Conservation (phyloP, 1,284 basidiomycete genomes). For the Schizophyllum commune region DNA sequence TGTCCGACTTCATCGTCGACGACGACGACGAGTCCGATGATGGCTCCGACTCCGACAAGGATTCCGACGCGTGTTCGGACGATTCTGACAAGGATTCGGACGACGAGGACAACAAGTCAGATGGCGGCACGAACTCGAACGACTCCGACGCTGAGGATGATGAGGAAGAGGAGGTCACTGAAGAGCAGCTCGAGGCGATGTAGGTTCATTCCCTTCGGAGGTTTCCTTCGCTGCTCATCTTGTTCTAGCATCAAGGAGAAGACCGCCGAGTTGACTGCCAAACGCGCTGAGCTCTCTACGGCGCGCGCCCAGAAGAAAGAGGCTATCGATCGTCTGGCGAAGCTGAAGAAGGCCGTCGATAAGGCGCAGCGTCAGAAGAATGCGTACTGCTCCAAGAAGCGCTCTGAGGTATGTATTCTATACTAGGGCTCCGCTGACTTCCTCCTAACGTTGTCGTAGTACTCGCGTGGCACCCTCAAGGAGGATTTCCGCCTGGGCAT, state of each 20-base stretch:
- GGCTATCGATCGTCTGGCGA: slow-evolving; percentile 35
- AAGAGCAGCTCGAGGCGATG: slow-evolving; percentile 36
- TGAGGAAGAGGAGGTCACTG: slow-evolving; percentile 32
- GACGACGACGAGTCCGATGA: slow-evolving; percentile 16
- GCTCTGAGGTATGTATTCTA: slow-evolving; percentile 38
- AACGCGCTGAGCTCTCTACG: slow-evolving; percentile 29
- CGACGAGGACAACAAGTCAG: slow-evolving; percentile 12
- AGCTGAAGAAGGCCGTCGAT: slow-evolving; percentile 35
- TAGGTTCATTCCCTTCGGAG: background rate
- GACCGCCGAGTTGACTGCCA: slow-evolving; percentile 32
- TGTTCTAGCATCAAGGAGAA: slow-evolving; percentile 26
- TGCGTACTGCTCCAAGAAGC: slow-evolving; percentile 49
- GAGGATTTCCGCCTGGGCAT: slow-evolving; percentile 52
- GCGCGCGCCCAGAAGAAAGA: slow-evolving; percentile 37
- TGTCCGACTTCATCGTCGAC: slow-evolving; percentile 18
- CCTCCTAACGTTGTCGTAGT: slow-evolving; percentile 24
- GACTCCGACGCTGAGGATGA: slow-evolving; percentile 25
- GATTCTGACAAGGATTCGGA: slow-evolving; percentile 20
- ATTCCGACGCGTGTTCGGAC: slow-evolving; percentile 11
- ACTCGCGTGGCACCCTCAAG: slow-evolving; percentile 47
- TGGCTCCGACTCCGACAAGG: slow-evolving; percentile 10
- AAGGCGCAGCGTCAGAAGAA: slow-evolving; percentile 52
- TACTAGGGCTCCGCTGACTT: slow-evolving; percentile 2
- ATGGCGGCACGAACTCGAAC: slow-evolving; percentile 19
- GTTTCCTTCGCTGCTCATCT: background rate